Base-by-base conservation (phyloP, 441 rosid species). In the Daphne laureola region DNA sequence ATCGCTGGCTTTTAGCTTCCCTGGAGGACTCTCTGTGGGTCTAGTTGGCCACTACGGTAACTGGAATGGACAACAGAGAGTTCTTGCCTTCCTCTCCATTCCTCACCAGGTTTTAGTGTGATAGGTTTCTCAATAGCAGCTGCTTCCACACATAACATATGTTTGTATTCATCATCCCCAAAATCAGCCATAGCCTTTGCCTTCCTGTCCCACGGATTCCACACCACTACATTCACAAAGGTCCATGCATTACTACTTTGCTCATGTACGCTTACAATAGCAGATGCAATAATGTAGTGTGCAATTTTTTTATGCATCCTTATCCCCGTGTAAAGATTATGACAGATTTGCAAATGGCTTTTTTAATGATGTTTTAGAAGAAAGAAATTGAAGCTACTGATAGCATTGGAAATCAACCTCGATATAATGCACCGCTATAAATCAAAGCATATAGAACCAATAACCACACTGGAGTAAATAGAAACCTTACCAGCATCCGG, bases 141-240 rank as follows among this genome's bases (percentile, higher is more conserved):
- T n/a, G 97, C 87, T 74, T 87, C 96, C 9, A 92, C 90, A 50
- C 94, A 86, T 17, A 89, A 73, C 97, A 89, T 89, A 54, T 81
- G 82, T 78, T 84, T 92, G 69, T 84, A 92, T 41, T 92, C 98
- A 25, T 84, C 96, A 73, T 84, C 97, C 49, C 96, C 97, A 62
- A 92, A 72, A 76, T 86, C 98, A 15, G 80, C 59, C 62, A 92
- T 78, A 49, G 88, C 65, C 78, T 81, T 92, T 62, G 95, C 84
- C 56, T 73, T 92, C 75, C 78, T 92, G 58, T 89, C 95, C 97
- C 98, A 89, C 8, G 98, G 97, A 73, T 92, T 92, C 98, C 97
- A 92, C 59, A 89, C 96, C 65, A 89, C 97, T 92, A 78, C 68
- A 71, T 57, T 45, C 61, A 65, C 36, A 31, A 31, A 31, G 36